Percentiles rank a stretch among this genome's conserved stretches.
phyloP scores from a whole-genome alignment of 2,329 filamentous ascomycete species.

The Aspergillus melleus region DNA sequence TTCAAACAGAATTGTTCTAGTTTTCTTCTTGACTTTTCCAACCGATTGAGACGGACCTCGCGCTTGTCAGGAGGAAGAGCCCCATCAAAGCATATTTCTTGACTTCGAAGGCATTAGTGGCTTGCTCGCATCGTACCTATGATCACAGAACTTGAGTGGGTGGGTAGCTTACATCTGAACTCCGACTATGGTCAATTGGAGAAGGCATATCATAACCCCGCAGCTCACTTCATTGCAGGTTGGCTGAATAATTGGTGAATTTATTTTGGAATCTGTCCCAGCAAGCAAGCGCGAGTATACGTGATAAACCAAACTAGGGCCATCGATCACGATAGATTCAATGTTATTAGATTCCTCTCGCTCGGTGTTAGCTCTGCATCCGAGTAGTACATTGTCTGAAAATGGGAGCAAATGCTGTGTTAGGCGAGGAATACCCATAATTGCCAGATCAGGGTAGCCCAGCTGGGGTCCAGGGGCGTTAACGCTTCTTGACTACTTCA shows the following conservation, averaged over 20 bases:
- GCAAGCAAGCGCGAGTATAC: conserved; percentile 61
- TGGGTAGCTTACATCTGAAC: conserved; percentile 60
- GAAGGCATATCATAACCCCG: conserved; percentile 63
- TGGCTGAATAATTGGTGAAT: conserved; percentile 55
- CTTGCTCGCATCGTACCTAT: conserved; percentile 8
- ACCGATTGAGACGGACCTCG: conserved; percentile 60
- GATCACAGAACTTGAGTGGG: background rate
- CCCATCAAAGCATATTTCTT: conserved; percentile 82
- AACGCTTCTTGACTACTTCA: too few species aligned
- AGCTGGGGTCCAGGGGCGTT: too few species aligned
- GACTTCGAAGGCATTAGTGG: conserved; percentile 41
- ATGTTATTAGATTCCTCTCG: conserved; percentile 16
- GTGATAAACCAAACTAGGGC: conserved; percentile 75
- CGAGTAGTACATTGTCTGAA: conserved; percentile 27
- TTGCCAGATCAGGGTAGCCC: too few species aligned
- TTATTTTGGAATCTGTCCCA: conserved; percentile 37
- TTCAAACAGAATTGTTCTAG: conserved; percentile 53
- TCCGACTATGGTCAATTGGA: conserved; percentile 55
- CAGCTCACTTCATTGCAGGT: conserved; percentile 64
- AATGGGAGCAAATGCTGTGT: conserved; percentile 34
- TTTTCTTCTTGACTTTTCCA: conserved; percentile 58
- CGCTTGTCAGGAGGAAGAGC: conserved; percentile 70
- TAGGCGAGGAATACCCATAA: conserved; percentile 38
- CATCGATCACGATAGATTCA: conserved; percentile 64
- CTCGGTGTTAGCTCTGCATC: background rate